Base-by-base conservation (phyloP, 257 asterid species). In the Solanum bulbocastanum region DNA sequence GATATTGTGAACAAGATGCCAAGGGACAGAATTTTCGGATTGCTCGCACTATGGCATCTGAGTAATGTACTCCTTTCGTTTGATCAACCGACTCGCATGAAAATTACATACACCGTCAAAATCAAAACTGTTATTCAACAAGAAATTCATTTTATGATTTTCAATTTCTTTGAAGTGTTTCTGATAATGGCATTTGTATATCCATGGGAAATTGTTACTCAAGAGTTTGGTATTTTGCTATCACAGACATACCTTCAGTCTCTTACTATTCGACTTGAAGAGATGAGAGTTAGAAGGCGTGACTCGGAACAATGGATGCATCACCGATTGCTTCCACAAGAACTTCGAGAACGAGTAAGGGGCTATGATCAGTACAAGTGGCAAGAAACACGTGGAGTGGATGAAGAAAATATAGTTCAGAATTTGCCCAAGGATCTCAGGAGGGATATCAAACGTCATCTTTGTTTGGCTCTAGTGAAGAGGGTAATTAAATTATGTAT, bases 301-400 rank as follows among this genome's bases (percentile, higher is more conserved):
- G 99, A 97, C 88, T 95, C 99, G 1, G 99, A 97, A 94, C 99
- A 95, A 83, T 97, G 99, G 99, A 97, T 97, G 99, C 99, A 94
- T 89, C 99, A 97, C 89, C 90, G 99, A 68, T 95, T 97, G 75
- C 96, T 97, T 25, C 99, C 99, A 35, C 91, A 90, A 65, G 99
- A 97, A 86, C 94, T 95, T 18, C 92, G 95, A 92, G 98, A 96
- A 89, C 91, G 98, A 81, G 99, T 97, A 8, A 86, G 98, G 83
- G 95, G 98, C 32, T 96, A 97, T 68, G 98, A 97, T 92, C 98
- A 96, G 76, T 95, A 97, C 96, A 95, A 94, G 90, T 94, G 98
- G 98, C 88, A 93, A 66, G 99, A 97, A 94, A 96, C 99, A 25
- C 91, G 98, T 89, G 99, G 98, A 71, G 99, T 97, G 6, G 96